These are phyloP conservation scores for Bruguiera hainesii DNA, from an alignment of 441 rosid species.

Conservation along the genomic window DNA sequence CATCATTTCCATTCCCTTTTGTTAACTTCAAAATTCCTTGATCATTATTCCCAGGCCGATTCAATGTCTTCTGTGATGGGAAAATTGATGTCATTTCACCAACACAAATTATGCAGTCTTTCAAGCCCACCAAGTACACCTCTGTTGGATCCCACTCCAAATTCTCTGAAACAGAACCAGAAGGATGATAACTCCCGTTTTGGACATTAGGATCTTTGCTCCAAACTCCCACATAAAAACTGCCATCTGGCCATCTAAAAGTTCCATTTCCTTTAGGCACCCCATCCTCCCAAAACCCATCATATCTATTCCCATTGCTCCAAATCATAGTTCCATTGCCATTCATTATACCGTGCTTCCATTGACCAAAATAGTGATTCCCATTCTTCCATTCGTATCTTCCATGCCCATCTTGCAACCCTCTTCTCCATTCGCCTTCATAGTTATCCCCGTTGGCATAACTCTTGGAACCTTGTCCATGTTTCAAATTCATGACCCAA, in stretches of 20 bases:
- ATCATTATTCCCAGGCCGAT: constrained; percentile 36
- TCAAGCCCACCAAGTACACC: constrained; percentile 49
- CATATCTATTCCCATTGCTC: constrained; percentile 79
- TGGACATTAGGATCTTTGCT: constrained; percentile 71
- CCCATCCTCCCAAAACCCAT: constrained; percentile 91
- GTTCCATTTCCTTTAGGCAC: constrained; percentile 91
- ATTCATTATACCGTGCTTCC: constrained; percentile 71
- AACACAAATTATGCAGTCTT: constrained; percentile 47
- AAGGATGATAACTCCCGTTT: constrained; percentile 78
- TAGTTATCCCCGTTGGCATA: constrained; percentile 73
- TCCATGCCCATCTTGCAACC: constrained; percentile 87
- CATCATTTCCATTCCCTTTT: constrained; percentile 26
- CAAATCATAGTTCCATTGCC: constrained; percentile 86
- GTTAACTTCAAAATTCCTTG: constrained; percentile 29
- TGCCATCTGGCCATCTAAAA: constrained; percentile 69
- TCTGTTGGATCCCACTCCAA: constrained; percentile 77
- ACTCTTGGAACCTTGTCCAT: constrained; percentile 67
- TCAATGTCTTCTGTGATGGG: constrained; percentile 81
- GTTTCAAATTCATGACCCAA: constrained; percentile 90
- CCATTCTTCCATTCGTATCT: constrained; percentile 84
- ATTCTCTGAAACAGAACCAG: constrained; percentile 42
- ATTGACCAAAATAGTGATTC: constrained; percentile 71
- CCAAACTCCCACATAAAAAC: constrained; percentile 87
- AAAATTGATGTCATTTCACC: constrained; percentile 56
- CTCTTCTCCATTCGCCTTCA: constrained; percentile 88